These are phyloP conservation scores for Scheffersomyces lignosus DNA, from an alignment of 805 yeast species.

Conservation along the genomic window DNA sequence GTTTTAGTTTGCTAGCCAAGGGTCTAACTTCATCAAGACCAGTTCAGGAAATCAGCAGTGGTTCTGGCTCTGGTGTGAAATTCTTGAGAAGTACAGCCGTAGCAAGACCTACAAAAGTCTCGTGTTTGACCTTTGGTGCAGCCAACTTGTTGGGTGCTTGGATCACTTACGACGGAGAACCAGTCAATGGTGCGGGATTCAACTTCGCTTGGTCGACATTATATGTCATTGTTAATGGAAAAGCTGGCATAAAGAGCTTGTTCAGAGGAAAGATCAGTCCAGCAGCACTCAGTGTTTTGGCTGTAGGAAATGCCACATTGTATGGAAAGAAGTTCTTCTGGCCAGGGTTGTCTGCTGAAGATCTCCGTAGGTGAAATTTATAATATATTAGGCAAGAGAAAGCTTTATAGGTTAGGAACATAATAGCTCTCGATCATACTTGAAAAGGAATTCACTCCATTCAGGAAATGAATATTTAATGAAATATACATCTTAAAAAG, in stretches of 20 bases:
- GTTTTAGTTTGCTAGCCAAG: conserved; percentile 9
- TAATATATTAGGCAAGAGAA: too few relatives aligned
- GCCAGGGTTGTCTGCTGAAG: too few relatives aligned
- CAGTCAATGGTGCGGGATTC: conserved; percentile 78
- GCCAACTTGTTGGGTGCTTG: conserved; percentile 68
- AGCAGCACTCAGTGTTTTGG: conserved; percentile 54
- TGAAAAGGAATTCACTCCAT: too few relatives aligned
- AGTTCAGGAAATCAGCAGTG: conserved; percentile 3
- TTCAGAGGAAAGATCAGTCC: conserved; percentile 65
- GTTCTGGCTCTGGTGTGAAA: conserved; percentile 20
- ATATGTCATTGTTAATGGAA: conserved; percentile 71
- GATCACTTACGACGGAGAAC: conserved; percentile 76
- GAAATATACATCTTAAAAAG: too few relatives aligned
- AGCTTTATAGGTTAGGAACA: too few relatives aligned
- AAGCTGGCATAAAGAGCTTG: conserved; percentile 50
- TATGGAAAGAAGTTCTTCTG: conserved; percentile 74
- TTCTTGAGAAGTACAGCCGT: conserved; percentile 18
- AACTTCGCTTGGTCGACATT: conserved; percentile 77
- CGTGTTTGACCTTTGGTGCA: conserved; percentile 58
- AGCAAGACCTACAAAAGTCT: conserved; percentile 34
- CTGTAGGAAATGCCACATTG: conserved; percentile 58
- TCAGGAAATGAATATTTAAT: too few relatives aligned
- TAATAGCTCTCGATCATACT: too few relatives aligned
- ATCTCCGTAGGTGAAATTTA: too few relatives aligned
- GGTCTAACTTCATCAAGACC: conserved; percentile 7